Evolutionary conservation across 2,329 filamentous ascomycete species (phyloP).

Genomic region (Emmonsiellopsis sp.): DNA sequence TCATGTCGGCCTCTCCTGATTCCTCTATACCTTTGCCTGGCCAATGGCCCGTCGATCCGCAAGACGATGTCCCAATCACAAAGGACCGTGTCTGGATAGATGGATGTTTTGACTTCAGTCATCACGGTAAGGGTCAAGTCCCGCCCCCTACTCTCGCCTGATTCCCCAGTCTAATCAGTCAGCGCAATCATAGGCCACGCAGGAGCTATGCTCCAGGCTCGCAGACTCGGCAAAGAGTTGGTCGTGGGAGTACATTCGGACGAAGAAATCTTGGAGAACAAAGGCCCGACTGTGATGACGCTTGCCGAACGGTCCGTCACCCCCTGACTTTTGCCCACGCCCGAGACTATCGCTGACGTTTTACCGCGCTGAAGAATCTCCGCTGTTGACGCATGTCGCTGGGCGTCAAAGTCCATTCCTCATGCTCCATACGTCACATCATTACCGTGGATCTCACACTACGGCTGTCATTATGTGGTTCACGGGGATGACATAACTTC

Average conservation of each 20-base stretch:
- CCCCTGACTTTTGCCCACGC: neutral
- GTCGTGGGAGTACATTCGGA: slow-evolving; percentile 93
- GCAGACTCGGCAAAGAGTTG: slow-evolving; percentile 79
- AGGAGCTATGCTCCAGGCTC: slow-evolving; percentile 91
- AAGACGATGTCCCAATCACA: slow-evolving; percentile 48
- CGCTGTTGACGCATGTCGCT: slow-evolving; percentile 89
- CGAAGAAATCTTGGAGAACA: slow-evolving; percentile 90
- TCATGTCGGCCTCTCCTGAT: neutral
- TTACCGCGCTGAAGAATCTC: slow-evolving; percentile 51
- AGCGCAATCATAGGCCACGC: slow-evolving; percentile 61
- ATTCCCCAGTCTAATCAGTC: slow-evolving; percentile 6
- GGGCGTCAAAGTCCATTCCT: slow-evolving; percentile 77
- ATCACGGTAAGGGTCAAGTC: slow-evolving; percentile 59
- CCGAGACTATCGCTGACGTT: slow-evolving; percentile 5
- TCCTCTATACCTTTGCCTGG: slow-evolving; percentile 42
- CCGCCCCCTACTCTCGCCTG: neutral
- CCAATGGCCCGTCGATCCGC: slow-evolving; percentile 57
- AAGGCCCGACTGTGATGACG: slow-evolving; percentile 96
- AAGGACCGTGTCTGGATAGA: slow-evolving; percentile 90
- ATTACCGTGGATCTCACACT: slow-evolving; percentile 88
- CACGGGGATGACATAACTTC: slow-evolving; percentile 97
- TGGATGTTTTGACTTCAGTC: slow-evolving; percentile 98
- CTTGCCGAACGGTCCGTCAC: slow-evolving; percentile 64
- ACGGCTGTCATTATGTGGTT: slow-evolving; percentile 90
- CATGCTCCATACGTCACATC: slow-evolving; percentile 91